phyloP scores from a whole-genome alignment of 805 yeast species.

The Torulaspora maleeae region DNA sequence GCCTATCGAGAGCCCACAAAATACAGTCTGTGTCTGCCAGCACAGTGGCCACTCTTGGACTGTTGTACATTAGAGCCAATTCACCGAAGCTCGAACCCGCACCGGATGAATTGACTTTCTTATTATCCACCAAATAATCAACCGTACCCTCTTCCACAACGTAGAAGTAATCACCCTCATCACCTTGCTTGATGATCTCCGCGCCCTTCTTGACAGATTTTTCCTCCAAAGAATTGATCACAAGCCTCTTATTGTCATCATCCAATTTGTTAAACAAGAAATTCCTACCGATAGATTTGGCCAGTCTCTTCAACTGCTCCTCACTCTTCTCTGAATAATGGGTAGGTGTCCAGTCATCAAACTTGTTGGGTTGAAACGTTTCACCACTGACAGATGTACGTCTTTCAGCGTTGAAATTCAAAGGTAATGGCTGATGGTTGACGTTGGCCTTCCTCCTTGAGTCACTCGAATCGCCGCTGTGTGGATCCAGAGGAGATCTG shows the following conservation, averaged over 20 bases:
- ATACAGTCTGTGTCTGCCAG: conserved; percentile 63
- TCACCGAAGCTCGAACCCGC: conserved; percentile 95
- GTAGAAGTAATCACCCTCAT: conserved; percentile 89
- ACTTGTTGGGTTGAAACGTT: conserved; percentile 69
- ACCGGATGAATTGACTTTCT: conserved; percentile 67
- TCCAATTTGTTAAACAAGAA: conserved; percentile 83
- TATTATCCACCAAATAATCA: conserved; percentile 63
- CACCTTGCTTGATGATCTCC: conserved; percentile 82
- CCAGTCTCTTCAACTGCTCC: conserved; percentile 63
- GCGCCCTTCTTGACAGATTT: conserved; percentile 54
- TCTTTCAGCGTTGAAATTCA: conserved; percentile 69
- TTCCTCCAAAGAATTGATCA: conserved; percentile 79
- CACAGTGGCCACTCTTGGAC: conserved; percentile 97
- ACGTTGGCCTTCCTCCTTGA: conserved; percentile 15
- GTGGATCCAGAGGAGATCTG: conserved; percentile 21
- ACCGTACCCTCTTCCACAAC: conserved; percentile 81
- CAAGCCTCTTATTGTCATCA: conserved; percentile 67
- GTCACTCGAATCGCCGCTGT: conserved; percentile 9
- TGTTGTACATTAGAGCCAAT: conserved; percentile 92
- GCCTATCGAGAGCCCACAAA: conserved; percentile 90
- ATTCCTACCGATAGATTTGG: conserved; percentile 68
- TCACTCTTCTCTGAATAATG: conserved; percentile 48
- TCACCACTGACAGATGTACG: conserved; percentile 91
- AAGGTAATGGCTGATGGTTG: conserved; percentile 41
- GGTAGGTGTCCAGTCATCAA: conserved; percentile 74